Evolutionary conservation across 257 asterid genomes (phyloP), one percentile per base, ranked within the genome.

Genomic region (Lycium ferocissimum): DNA sequence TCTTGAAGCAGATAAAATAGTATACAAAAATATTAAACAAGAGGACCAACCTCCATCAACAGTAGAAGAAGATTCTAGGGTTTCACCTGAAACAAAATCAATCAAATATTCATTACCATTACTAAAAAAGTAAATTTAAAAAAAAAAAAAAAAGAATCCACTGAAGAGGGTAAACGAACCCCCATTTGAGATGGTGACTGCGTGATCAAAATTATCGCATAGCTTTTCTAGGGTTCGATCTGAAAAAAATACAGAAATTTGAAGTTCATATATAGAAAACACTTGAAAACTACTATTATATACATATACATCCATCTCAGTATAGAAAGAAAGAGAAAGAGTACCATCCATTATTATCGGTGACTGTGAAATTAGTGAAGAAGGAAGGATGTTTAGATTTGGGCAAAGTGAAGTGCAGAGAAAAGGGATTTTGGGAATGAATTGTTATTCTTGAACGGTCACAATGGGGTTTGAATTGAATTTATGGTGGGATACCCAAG

Each of bases 281-380:
- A 70, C 33, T 38, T 38, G 14, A 14, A 70, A 70, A 26, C 33
- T 26, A 26, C 1, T 26, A 26, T 26, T 26, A 26, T 26, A 26
- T 26, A 26, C 1, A 26, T 26, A 26, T 1, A 26, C 1, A 26
- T 26, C 0, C 33, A 26, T 26, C 33, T 26, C 33, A 26, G 33
- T 26, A 26, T 26, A 26, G 33, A 47, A 3, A 63, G 17, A 22
- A 2, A 0, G 38, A 9, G 4, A 22, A 9, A 66, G 80, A 38
- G 15, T 93, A 93, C 97, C 97, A n/a, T 92, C 94, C 97, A 94
- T 93, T 84, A 26, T 26, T 26, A 26, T 26, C 33, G 80, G 80
- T 84, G 92, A 88, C 40, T 40, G 75, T 83, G 71, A 67, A 67
- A 9, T 26, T 56, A 79, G 83, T 20, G 33, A 57, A 53, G 33